Conservation (phyloP, 2,329 filamentous ascomycete species). For the Pochonia chlamydosporia region DNA sequence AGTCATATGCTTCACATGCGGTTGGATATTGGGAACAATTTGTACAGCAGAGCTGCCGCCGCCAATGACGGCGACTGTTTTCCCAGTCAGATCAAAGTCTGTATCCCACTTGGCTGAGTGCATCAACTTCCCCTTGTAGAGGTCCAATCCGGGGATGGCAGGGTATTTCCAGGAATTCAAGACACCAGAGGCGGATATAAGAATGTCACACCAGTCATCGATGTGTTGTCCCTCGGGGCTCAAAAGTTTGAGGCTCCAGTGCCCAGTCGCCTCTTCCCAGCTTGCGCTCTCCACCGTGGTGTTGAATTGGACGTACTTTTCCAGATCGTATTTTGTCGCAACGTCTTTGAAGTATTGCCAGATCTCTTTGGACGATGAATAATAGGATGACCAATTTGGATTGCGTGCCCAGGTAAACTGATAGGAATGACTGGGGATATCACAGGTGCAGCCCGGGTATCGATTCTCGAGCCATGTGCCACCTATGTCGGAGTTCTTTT, state of each 20-base stretch:
- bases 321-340: background rate
- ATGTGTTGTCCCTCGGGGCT: background rate
- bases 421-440: conserved; percentile 13
- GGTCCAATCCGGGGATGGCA: background rate
- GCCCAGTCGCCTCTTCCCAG: background rate
- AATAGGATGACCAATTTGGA: background rate
- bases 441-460: conserved; percentile 17
- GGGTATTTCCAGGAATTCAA: conserved; percentile 2
- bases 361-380: background rate
- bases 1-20: too few species aligned
- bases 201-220: too few species aligned
- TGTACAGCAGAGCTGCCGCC: background rate
- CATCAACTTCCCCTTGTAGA: background rate
- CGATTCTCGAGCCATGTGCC: conserved; percentile 17
- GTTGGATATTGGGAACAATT: background rate
- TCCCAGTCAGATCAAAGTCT: background rate
- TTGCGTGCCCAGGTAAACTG: background rate
- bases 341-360: background rate
- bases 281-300: background rate
- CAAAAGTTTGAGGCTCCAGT: background rate
- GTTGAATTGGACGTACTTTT: background rate
- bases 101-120: conserved; percentile 1
- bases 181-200: too few species aligned
- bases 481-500: conserved; percentile 18
- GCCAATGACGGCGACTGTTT: background rate